phyloP scores from a whole-genome alignment of 2,329 filamentous ascomycete species.

The Zymoseptoria tritici region DNA sequence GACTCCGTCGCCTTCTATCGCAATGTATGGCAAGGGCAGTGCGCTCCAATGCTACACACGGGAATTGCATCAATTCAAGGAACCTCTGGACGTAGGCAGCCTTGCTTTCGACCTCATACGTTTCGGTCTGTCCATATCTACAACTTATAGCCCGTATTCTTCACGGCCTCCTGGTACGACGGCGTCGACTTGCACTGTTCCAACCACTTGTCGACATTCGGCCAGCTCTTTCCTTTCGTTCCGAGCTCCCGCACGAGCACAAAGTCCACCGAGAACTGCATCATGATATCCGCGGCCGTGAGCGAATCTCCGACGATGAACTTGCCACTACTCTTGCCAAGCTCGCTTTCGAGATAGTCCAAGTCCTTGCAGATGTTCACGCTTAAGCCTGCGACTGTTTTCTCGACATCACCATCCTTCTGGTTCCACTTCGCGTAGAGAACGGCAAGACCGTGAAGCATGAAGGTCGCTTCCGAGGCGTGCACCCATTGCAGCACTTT shows the following conservation, averaged over 20 bases:
- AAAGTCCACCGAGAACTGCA: constrained; percentile 37
- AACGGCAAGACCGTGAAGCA: constrained; percentile 39
- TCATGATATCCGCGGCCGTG: constrained; percentile 41
- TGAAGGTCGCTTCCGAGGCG: constrained; percentile 42
- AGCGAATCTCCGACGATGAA: constrained; percentile 38
- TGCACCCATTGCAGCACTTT: constrained; percentile 40
- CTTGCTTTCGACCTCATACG: neutral
- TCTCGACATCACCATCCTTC: constrained; percentile 30
- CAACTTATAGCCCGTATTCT: constrained; percentile 35
- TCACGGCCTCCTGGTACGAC: constrained; percentile 33
- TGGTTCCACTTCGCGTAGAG: constrained; percentile 40
- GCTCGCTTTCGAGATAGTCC: constrained; percentile 38
- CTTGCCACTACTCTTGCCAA: constrained; percentile 31
- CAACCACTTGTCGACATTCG: constrained; percentile 31
- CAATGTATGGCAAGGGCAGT: neutral
- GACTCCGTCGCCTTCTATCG: neutral
- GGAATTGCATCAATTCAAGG: neutral
- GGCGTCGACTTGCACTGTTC: constrained; percentile 31
- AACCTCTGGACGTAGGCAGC: neutral
- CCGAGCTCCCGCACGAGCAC: constrained; percentile 35
- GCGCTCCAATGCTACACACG: neutral
- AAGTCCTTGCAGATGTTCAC: constrained; percentile 41
- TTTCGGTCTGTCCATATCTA: constrained; percentile 1
- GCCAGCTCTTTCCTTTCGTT: constrained; percentile 30
- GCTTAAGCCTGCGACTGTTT: constrained; percentile 33